Percentiles rank a stretch among this genome's conserved stretches.
These are phyloP conservation scores for Xerocomellus dryophilus DNA, from an alignment of 768 basidiomycete species.

Conservation along the genomic window DNA sequence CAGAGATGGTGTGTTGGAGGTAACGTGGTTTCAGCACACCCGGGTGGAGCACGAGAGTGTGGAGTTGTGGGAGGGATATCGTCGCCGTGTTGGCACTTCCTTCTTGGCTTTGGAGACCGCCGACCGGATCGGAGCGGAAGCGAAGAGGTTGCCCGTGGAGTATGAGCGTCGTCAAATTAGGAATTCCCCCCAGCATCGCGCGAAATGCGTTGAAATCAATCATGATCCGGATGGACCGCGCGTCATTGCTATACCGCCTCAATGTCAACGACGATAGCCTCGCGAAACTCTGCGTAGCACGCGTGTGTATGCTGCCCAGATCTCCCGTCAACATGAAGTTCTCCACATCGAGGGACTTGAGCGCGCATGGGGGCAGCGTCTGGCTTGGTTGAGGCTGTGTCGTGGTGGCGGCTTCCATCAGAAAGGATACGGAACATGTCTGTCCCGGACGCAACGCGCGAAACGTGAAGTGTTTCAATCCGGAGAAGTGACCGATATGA, in stretches of 20 bases:
- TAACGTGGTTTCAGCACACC: conserved; percentile 32
- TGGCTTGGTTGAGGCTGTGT: conserved; percentile 1
- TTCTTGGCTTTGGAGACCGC: conserved; percentile 5
- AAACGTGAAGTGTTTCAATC: conserved; percentile 29
- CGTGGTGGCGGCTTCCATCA: conserved; percentile 13
- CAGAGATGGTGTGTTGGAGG: conserved; percentile 29
- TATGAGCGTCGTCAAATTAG: conserved; percentile 24
- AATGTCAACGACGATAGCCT: conserved; percentile 26
- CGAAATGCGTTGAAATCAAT: conserved; percentile 29
- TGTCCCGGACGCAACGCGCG: conserved; percentile 31
- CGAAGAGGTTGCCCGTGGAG: conserved; percentile 30
- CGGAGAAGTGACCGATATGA: conserved; percentile 15
- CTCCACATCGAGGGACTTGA: conserved; percentile 30
- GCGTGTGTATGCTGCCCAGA: conserved; percentile 11
- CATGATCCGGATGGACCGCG: conserved; percentile 27
- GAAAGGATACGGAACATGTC: conserved; percentile 26
- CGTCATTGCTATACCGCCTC: conserved; percentile 28
- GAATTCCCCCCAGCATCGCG: conserved; percentile 22
- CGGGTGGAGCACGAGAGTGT: conserved; percentile 30
- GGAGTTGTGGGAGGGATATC: conserved; percentile 26
- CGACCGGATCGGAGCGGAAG: conserved; percentile 19
- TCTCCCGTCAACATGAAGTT: conserved; percentile 28
- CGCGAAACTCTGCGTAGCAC: conserved; percentile 16
- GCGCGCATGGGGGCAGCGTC: conserved; percentile 7
- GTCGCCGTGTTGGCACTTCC: neutral